Conservation (phyloP, 768 basidiomycete species). For the Calvatia gigantea region DNA sequence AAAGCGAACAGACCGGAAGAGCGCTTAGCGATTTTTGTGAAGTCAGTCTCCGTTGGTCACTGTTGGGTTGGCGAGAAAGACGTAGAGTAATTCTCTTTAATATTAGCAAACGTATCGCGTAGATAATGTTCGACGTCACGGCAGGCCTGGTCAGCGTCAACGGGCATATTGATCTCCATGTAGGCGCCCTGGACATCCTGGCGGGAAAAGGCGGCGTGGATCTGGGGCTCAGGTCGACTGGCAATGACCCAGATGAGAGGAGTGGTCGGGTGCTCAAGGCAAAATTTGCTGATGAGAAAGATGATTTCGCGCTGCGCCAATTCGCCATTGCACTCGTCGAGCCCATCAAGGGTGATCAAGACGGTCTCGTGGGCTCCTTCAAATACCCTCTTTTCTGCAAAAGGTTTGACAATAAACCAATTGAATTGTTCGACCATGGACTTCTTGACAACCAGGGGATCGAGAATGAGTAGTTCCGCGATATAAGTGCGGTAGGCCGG, state of each 20-base stretch:
- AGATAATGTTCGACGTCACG: conserved; percentile 19
- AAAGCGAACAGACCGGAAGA: conserved; percentile 25
- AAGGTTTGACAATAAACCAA: conserved; percentile 14
- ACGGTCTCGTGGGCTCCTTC: neutral
- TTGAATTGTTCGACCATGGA: conserved; percentile 13
- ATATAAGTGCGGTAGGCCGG: conserved; percentile 8
- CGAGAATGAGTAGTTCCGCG: neutral
- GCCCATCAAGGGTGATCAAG: conserved; percentile 20
- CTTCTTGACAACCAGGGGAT: conserved; percentile 12
- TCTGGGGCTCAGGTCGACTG: conserved; percentile 24
- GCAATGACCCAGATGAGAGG: conserved; percentile 23
- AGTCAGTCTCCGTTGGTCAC: conserved; percentile 18
- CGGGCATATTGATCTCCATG: conserved; percentile 1
- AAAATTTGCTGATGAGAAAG: neutral
- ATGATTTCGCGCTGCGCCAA: conserved; percentile 17
- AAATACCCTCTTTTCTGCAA: neutral
- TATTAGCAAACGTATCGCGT: conserved; percentile 7
- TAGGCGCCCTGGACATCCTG: neutral
- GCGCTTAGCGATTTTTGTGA: conserved; percentile 15
- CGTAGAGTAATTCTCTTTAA: neutral
- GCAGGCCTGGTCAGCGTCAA: conserved; percentile 12
- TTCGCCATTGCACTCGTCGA: conserved; percentile 23
- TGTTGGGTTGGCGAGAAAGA: neutral
- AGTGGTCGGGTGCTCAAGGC: neutral
- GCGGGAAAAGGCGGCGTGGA: conserved; percentile 14